A percentile compares a stretch with the other conserved stretches of the same genome.
Evolutionary conservation across 306 rosid species (phyloP).

Genomic region (Vigna nakashimae): DNA sequence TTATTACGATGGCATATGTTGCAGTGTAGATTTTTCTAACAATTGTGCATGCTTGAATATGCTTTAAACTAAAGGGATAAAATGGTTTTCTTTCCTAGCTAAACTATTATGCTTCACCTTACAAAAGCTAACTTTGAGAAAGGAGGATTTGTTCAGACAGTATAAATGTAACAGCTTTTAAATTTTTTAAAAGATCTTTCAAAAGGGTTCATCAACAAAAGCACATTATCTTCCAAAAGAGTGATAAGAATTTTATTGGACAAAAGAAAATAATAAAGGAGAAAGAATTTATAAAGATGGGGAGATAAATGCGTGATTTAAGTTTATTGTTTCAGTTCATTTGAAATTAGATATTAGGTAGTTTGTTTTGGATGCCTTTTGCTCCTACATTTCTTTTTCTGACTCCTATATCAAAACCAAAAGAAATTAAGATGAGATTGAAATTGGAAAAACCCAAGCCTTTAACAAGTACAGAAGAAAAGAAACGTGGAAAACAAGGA

Average conservation of each 20-base stretch:
- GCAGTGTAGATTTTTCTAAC: not conserved
- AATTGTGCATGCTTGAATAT: conserved; percentile 15
- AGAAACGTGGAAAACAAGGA: conserved; percentile 20
- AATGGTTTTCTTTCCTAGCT: not conserved
- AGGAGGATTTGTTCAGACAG: not conserved
- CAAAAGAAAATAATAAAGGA: conserved; percentile 14
- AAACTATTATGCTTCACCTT: not conserved
- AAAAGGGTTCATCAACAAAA: not conserved
- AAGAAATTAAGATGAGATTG: conserved; percentile 14
- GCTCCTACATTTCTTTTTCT: not conserved
- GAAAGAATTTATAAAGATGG: not conserved
- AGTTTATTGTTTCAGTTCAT: not conserved
- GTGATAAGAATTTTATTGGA: not conserved
- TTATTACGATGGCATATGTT: not conserved
- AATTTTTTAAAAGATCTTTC: not conserved
- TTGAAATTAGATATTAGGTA: not conserved
- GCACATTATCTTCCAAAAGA: not conserved
- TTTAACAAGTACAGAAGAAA: conserved; percentile 9
- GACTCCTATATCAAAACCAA: not conserved
- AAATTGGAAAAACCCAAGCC: not conserved
- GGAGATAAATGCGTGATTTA: not conserved
- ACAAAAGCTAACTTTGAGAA: conserved; percentile 27
- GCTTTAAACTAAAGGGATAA: not conserved
- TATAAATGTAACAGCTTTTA: conserved; percentile 24
- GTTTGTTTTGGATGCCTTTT: conserved; percentile 5